Evolutionary conservation across 768 basidiomycete species (phyloP).

Genomic region (Boletus sensibilis): DNA sequence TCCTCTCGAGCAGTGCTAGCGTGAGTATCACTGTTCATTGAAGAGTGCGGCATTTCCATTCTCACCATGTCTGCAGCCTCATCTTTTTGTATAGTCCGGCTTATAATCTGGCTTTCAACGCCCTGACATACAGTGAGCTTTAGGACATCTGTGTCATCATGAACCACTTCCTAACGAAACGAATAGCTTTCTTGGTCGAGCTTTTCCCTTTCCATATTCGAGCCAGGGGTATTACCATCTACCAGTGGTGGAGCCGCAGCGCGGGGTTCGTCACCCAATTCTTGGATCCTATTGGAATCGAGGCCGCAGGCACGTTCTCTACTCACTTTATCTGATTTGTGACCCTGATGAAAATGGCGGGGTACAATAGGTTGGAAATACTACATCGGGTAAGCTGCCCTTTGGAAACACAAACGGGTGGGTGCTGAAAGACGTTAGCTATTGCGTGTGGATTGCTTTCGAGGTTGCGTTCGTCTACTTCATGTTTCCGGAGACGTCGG

Average conservation of each 20-base stretch:
- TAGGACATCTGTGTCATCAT: too few relatives aligned
- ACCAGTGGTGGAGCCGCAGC: slow-evolving; percentile 55
- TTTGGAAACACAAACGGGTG: accelerated
- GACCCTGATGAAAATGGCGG: background rate
- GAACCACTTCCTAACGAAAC: background rate
- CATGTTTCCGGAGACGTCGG: slow-evolving; percentile 23
- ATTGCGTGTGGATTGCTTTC: slow-evolving; percentile 15
- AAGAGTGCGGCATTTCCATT: background rate
- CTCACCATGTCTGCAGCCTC: background rate
- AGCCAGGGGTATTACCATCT: slow-evolving; percentile 58
- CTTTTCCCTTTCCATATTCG: slow-evolving; percentile 62
- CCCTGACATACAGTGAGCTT: slow-evolving; percentile 3
- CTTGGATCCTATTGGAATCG: slow-evolving; percentile 19
- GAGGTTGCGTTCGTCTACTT: slow-evolving; percentile 16
- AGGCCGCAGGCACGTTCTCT: slow-evolving; percentile 2
- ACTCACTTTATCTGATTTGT: background rate
- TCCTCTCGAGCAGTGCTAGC: slow-evolving; percentile 8
- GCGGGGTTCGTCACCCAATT: slow-evolving; percentile 1
- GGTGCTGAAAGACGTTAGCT: slow-evolving; percentile 7
- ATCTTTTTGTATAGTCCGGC: slow-evolving; percentile 9
- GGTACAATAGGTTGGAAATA: slow-evolving; percentile 13
- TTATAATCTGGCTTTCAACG: background rate
- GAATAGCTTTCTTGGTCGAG: slow-evolving; percentile 57
- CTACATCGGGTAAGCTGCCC: slow-evolving; percentile 12
- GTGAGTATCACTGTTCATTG: slow-evolving; percentile 1